These are phyloP conservation scores for Diaporthe amygdali DNA, from an alignment of 2,329 filamentous ascomycete species.

Conservation along the genomic window DNA sequence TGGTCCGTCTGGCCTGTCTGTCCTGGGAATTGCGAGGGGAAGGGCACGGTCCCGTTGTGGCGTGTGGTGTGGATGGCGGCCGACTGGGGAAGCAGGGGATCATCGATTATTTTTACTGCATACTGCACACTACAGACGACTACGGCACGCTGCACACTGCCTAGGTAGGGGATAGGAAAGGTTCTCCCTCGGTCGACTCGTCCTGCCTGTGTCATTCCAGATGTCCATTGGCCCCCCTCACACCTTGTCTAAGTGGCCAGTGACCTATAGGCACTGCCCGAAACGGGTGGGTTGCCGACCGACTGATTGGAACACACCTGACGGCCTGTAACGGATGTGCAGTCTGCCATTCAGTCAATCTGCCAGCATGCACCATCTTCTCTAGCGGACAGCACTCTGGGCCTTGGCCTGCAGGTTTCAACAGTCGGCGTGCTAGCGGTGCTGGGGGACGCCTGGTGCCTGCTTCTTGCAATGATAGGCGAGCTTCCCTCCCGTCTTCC, in stretches of 20 bases:
- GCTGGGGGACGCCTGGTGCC: not conserved
- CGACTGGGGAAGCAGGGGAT: constrained; percentile 12
- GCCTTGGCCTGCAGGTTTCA: constrained; percentile 14
- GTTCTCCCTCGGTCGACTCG: not conserved
- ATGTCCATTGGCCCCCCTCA: not conserved
- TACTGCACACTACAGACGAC: not conserved
- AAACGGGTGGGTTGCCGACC: constrained; percentile 6
- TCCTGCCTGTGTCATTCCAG: constrained; percentile 5
- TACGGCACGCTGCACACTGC: not conserved
- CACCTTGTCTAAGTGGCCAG: no score
- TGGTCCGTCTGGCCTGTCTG: no score
- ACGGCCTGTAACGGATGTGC: not conserved
- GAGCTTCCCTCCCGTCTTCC: not conserved
- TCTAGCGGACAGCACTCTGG: not conserved
- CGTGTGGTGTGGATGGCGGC: constrained; percentile 12
- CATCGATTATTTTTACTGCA: not conserved
- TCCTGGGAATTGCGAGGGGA: constrained; percentile 1
- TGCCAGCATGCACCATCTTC: no score
- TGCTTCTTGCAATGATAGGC: not conserved
- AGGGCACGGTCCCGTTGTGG: constrained; percentile 3
- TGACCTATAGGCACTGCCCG: not conserved
- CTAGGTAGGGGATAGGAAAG: not conserved
- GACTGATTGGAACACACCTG: not conserved
- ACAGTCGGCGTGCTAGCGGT: constrained; percentile 12
- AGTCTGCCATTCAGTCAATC: no score